Percentiles rank a stretch among this genome's conserved stretches.
These are phyloP conservation scores for Cantharellus cinnabarinus DNA, from an alignment of 768 basidiomycete species.

Conservation along the genomic window DNA sequence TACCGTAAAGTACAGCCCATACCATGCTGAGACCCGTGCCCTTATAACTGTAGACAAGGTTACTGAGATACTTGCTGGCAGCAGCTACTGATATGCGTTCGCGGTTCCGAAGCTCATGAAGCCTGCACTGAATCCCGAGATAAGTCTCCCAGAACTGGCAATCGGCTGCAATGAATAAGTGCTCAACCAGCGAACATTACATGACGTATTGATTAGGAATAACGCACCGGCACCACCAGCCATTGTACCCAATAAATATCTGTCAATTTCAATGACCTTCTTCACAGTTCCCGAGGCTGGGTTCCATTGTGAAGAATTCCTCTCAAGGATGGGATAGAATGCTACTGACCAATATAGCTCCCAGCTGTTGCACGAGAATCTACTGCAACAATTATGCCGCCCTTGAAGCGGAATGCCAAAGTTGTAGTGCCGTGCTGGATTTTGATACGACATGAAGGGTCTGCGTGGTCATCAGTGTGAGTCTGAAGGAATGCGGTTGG, in stretches of 20 bases:
- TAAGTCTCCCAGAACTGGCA: slow-evolving; percentile 99
- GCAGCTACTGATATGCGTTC: slow-evolving; percentile 99
- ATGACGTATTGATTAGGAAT: slow-evolving; percentile 2
- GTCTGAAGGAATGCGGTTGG: slow-evolving; percentile 77
- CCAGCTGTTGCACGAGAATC: slow-evolving; percentile 96
- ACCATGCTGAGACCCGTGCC: slow-evolving; percentile 99
- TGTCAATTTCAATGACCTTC: slow-evolving; percentile 99
- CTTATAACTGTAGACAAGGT: slow-evolving; percentile 94
- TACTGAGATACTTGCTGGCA: slow-evolving; percentile 91
- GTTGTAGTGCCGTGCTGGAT: slow-evolving; percentile 98
- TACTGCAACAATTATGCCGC: slow-evolving; percentile 98
- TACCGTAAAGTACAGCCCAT: slow-evolving; percentile 12
- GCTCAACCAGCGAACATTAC: neutral
- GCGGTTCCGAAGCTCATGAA: slow-evolving; percentile 88
- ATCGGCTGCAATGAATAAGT: slow-evolving; percentile 36
- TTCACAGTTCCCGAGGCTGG: slow-evolving; percentile 91
- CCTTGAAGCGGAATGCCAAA: slow-evolving; percentile 87
- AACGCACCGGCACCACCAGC: slow-evolving; percentile 87
- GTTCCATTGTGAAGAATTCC: neutral
- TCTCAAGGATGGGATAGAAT: neutral
- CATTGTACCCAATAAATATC: slow-evolving; percentile 97
- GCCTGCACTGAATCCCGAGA: slow-evolving; percentile 89
- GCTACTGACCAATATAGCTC: slow-evolving; percentile 64
- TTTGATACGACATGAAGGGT: slow-evolving; percentile 89
- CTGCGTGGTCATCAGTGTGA: slow-evolving; percentile 90